phyloP scores from a whole-genome alignment of 495 filamentous ascomycete species.

The Aspergillus sclerotiicarbonarius region DNA sequence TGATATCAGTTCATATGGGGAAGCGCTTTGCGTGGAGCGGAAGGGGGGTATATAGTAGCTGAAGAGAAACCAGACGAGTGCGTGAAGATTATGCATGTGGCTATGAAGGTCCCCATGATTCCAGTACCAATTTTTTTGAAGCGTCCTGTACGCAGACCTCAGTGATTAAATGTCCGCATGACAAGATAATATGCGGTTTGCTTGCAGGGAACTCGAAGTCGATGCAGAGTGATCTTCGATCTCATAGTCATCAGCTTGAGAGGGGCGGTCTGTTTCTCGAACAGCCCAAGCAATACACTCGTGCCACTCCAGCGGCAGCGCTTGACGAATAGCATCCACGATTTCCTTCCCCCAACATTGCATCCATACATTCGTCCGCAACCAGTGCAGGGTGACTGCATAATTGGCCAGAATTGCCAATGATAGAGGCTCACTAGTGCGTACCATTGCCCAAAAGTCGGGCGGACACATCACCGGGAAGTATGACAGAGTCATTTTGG shows the following conservation, averaged over 20 bases:
- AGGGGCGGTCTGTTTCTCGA: not conserved
- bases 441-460: not conserved
- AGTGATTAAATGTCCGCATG: no score
- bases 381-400: not conserved
- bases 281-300: not conserved
- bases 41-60: not conserved
- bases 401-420: not conserved
- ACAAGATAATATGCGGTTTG: not conserved
- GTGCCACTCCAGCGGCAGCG: not conserved
- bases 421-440: not conserved
- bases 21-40: conserved; percentile 15
- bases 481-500: not conserved
- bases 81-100: no score
- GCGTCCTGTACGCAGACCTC: no score
- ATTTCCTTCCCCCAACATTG: not conserved
- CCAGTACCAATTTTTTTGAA: no score
- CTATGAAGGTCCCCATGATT: no score
- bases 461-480: not conserved
- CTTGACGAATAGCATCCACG: not conserved
- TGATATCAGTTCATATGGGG: conserved; percentile 24
- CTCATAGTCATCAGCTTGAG: not conserved
- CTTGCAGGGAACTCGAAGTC: not conserved
- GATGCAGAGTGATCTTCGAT: not conserved
- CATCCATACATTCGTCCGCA: not conserved
- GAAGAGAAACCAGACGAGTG: not conserved